Conservation (phyloP, 306 rosid species). For the Gastrolobium villosum region DNA sequence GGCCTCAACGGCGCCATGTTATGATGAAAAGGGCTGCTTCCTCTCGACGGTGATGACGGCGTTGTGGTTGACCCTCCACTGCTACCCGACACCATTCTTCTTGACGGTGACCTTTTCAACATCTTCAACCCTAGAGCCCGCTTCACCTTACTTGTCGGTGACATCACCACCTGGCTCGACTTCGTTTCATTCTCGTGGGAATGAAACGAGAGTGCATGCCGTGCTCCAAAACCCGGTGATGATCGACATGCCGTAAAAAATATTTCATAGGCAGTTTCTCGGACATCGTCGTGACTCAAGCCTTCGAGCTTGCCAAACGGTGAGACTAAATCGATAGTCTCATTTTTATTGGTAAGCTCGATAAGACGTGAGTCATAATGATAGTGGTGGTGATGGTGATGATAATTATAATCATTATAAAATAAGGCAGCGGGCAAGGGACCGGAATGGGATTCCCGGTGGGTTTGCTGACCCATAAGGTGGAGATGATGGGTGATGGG, state of each 20-base stretch:
- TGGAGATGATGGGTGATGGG: slow-evolving; percentile 27
- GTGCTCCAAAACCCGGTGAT: slow-evolving; percentile 81
- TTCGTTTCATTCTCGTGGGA: slow-evolving; percentile 43
- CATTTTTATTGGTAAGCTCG: slow-evolving; percentile 27
- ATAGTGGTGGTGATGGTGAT: slow-evolving; percentile 40
- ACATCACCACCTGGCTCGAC: slow-evolving; percentile 66
- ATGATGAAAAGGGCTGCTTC: slow-evolving; percentile 53
- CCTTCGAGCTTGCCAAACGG: slow-evolving; percentile 72
- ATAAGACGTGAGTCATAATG: background rate
- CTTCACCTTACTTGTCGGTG: slow-evolving; percentile 84
- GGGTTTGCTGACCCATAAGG: slow-evolving; percentile 87
- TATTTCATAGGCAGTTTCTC: slow-evolving; percentile 89
- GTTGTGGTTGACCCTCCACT: slow-evolving; percentile 48
- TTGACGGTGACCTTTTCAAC: slow-evolving; percentile 86
- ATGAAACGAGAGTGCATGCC: slow-evolving; percentile 67
- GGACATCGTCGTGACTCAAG: slow-evolving; percentile 59
- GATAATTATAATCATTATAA: slow-evolving; percentile 51
- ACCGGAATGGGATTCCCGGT: slow-evolving; percentile 71
- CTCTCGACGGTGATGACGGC: slow-evolving; percentile 58
- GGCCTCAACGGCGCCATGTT: slow-evolving; percentile 58
- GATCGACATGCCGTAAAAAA: slow-evolving; percentile 92
- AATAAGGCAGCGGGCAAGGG: slow-evolving; percentile 39
- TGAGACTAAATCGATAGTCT: slow-evolving; percentile 50
- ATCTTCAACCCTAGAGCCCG: slow-evolving; percentile 83
- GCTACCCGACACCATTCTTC: slow-evolving; percentile 73